A percentile compares a stretch with the other conserved stretches of the same genome.
These are phyloP conservation scores for Clathrospora elynae DNA, from an alignment of 2,329 filamentous ascomycete species.

Conservation along the genomic window DNA sequence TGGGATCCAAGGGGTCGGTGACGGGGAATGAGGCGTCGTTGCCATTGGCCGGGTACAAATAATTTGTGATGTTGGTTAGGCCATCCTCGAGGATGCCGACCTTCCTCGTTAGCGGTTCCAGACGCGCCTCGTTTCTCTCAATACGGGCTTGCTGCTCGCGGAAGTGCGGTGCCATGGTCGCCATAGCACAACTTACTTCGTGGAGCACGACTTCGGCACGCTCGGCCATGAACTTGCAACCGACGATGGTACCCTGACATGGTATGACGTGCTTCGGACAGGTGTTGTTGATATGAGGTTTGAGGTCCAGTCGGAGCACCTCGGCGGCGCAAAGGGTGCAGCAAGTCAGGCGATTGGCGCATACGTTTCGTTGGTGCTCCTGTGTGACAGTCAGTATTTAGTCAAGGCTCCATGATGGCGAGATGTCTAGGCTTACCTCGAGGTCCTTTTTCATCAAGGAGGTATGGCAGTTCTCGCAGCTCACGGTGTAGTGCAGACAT, in stretches of 20 bases:
- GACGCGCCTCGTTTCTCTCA: conserved; percentile 51
- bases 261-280: conserved; percentile 52
- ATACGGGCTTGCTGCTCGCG: conserved; percentile 51
- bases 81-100: conserved; percentile 54
- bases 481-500: conserved; percentile 60
- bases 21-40: conserved; percentile 41
- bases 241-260: conserved; percentile 52
- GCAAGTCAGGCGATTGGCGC: conserved; percentile 54
- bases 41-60: conserved; percentile 46
- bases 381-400: conserved; percentile 38
- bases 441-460: conserved; percentile 61
- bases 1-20: conserved; percentile 42
- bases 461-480: conserved; percentile 59
- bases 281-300: conserved; percentile 48
- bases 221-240: conserved; percentile 51
- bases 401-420: conserved; percentile 27
- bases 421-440: conserved; percentile 45
- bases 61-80: conserved; percentile 50
- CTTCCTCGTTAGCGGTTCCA: conserved; percentile 52
- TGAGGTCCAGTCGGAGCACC: conserved; percentile 51
- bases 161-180: conserved; percentile 54
- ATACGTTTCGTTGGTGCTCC: conserved; percentile 55
- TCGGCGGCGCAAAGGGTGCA: conserved; percentile 52
- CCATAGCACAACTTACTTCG: conserved; percentile 51
- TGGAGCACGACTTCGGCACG: conserved; percentile 50